Evolutionary conservation across 805 yeast genomes (phyloP).

Genomic region (Ogataea methylovora): DNA sequence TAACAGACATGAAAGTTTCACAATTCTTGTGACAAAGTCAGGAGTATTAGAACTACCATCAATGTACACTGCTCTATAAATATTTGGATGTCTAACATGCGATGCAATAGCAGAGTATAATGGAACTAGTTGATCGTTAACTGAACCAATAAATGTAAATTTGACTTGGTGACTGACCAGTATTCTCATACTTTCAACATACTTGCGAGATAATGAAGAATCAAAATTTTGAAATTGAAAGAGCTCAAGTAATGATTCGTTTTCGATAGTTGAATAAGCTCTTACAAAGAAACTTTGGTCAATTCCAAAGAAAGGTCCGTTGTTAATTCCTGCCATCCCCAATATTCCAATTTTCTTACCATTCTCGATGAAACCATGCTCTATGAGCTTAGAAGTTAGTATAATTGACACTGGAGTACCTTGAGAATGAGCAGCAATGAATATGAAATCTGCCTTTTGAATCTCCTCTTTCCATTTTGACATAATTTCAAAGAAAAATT

Average conservation of each 20-base stretch:
- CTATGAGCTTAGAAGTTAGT: constrained; percentile 65
- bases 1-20: constrained; percentile 64
- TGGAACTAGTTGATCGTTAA: constrained; percentile 93
- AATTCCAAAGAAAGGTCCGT: constrained; percentile 89
- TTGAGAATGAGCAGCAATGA: constrained; percentile 91
- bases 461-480: constrained; percentile 49
- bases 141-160: constrained; percentile 76
- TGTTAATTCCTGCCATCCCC: constrained; percentile 93
- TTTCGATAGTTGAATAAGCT: constrained; percentile 87
- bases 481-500: constrained; percentile 66
- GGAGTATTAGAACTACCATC: constrained; percentile 81
- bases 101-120: constrained; percentile 79
- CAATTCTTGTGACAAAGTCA: constrained; percentile 64
- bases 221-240: constrained; percentile 81
- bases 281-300: constrained; percentile 79
- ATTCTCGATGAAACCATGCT: constrained; percentile 41
- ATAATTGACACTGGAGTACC: constrained; percentile 90
- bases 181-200: constrained; percentile 56
- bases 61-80: constrained; percentile 81
- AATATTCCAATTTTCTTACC: constrained; percentile 56
- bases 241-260: constrained; percentile 75
- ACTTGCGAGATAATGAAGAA: constrained; percentile 63
- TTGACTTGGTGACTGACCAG: constrained; percentile 68
- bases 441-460: constrained; percentile 68
- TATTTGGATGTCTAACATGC: constrained; percentile 82